These are phyloP conservation scores for Beauveria bassiana DNA, from an alignment of 2,329 filamentous ascomycete species.

Conservation along the genomic window DNA sequence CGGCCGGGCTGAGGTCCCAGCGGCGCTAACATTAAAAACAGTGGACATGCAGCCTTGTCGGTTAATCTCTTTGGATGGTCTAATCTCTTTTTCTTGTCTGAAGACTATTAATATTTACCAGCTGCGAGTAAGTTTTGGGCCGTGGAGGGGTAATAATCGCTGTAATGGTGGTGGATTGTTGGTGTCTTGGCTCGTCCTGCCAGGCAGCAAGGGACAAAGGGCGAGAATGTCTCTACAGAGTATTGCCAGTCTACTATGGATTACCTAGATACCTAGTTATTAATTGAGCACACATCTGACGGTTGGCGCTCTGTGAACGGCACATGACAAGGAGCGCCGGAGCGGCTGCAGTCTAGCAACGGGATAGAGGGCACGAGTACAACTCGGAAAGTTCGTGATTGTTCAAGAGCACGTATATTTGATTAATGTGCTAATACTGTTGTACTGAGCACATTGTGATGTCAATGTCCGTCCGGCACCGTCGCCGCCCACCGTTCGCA, in stretches of 20 bases:
- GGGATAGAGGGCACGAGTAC: not conserved
- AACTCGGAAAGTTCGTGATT: too few relatives aligned
- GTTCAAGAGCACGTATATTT: not conserved
- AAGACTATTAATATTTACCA: not conserved
- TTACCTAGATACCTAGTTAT: not conserved
- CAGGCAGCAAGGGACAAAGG: not conserved
- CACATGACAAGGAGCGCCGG: not conserved
- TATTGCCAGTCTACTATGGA: not conserved
- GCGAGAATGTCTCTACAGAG: not conserved
- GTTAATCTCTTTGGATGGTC: not conserved
- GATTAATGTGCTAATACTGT: not conserved
- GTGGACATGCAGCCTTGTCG: constrained; percentile 1
- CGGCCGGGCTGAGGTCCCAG: not conserved
- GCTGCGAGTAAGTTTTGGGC: too few relatives aligned
- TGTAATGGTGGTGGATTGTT: not conserved
- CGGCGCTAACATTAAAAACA: not conserved
- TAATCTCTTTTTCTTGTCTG: constrained; percentile 2
- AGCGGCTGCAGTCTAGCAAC: not conserved
- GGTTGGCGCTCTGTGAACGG: not conserved
- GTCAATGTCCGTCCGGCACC: not conserved
- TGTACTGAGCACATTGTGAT: not conserved
- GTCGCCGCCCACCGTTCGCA: not conserved
- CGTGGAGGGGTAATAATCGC: not conserved
- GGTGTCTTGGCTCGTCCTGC: not conserved
- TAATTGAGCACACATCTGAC: too few relatives aligned